Evolutionary conservation across 148 eudicot species (phyloP), one percentile per base, ranked within the genome.

Genomic region (Rhododendron ovatum): DNA sequence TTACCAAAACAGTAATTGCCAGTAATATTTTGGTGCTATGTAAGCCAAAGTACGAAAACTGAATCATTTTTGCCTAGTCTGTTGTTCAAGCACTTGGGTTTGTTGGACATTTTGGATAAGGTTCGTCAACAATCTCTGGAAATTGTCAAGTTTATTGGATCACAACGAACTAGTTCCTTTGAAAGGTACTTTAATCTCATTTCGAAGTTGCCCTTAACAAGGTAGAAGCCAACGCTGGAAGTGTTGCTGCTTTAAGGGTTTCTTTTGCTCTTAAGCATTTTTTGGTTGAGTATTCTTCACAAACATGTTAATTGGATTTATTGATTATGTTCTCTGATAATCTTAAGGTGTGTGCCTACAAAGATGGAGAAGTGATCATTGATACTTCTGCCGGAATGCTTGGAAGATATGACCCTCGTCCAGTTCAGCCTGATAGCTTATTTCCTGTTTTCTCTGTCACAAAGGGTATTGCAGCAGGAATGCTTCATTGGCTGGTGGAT

Each of bases 361-460:
- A 97, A 92, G 95, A 97, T 79, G 99, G 99, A 87, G 92, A 93
- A 93, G 96, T 97, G 80, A 94, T 97, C 81, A 93, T 97, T 89
- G 99, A 97, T 90, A 95, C 98, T 88, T 91, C 99, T 86, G 99
- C 98, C 86, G 99, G 99, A 89, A 91, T 89, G 74, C 98, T 97
- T 84, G 99, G 99, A 87, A 93, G 93, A 95, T 97, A 94, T 86
- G 99, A 97, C 90, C 99, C 99, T 57, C 98, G 99, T 61, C 98
- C 99, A 86, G 99, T 97, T 90, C 99, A 95, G 90, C 95, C 93
- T 69, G 98, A 97, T 91, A 93, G 95, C 87, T 90, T 97, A 87
- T 97, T 97, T 89, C 95, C 98, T 79, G 98, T 94, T 73, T 97
- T 97, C 89, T 97, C 99, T 63, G 96, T 89, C 80, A 92, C 99